phyloP scores from a whole-genome alignment of 2,329 filamentous ascomycete genomes.

The Fusarium foetens region DNA sequence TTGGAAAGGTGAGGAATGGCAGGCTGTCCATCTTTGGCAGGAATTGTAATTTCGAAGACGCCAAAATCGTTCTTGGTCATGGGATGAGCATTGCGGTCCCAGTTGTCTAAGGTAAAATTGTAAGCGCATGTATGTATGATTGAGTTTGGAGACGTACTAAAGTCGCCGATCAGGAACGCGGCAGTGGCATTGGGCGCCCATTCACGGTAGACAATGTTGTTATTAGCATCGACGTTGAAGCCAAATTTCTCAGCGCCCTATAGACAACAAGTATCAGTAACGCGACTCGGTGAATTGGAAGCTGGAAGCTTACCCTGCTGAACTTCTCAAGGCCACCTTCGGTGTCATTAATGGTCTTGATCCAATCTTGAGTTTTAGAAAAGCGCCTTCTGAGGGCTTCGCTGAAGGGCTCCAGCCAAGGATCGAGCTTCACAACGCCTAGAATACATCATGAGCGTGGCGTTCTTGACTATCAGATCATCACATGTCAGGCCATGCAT shows the following conservation, averaged over 20 bases:
- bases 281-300: neutral
- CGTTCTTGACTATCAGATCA: constrained; percentile 34
- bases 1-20: constrained; percentile 94
- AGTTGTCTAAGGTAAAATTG: constrained; percentile 70
- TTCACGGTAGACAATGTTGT: constrained; percentile 91
- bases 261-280: constrained; percentile 5
- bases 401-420: constrained; percentile 87
- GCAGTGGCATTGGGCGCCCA: constrained; percentile 92
- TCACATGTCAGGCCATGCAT: constrained; percentile 24
- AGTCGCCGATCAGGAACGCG: constrained; percentile 91
- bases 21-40: constrained; percentile 76
- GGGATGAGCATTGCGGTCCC: constrained; percentile 83
- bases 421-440: constrained; percentile 90
- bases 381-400: constrained; percentile 81
- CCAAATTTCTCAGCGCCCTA: constrained; percentile 89
- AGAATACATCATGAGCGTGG: constrained; percentile 30
- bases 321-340: constrained; percentile 95
- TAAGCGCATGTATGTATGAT: constrained; percentile 41
- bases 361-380: constrained; percentile 84
- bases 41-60: constrained; percentile 84
- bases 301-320: constrained; percentile 70
- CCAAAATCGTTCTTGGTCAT: constrained; percentile 91
- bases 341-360: constrained; percentile 80
- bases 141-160: constrained; percentile 69
- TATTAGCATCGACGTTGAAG: constrained; percentile 81